Evolutionary conservation across 805 yeast genomes (phyloP).

Genomic region (Debaryomyces hansenii): DNA sequence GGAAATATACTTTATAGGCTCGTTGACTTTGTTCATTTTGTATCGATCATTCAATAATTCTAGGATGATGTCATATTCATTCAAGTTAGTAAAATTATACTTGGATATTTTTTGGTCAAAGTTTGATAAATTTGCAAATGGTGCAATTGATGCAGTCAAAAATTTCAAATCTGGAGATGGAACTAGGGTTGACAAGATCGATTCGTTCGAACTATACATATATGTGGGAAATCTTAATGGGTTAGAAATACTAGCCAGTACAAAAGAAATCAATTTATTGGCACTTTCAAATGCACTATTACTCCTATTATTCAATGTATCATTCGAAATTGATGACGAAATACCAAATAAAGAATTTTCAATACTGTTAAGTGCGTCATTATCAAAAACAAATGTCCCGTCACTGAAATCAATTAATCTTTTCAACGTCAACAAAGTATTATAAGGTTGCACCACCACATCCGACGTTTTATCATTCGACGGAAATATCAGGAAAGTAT

Average conservation of each 20-base stretch:
- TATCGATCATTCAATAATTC: slow-evolving; percentile 78
- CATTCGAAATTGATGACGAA: slow-evolving; percentile 6
- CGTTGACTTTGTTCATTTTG: slow-evolving; percentile 59
- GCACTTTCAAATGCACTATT: slow-evolving; percentile 74
- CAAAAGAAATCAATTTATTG: slow-evolving; percentile 82
- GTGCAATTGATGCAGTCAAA: slow-evolving; percentile 40
- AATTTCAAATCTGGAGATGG: slow-evolving; percentile 77
- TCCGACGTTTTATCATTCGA: slow-evolving; percentile 76
- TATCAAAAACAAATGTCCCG: slow-evolving; percentile 86
- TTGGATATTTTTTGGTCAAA: slow-evolving; percentile 30
- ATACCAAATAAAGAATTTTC: slow-evolving; percentile 49
- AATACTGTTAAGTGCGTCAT: slow-evolving; percentile 74
- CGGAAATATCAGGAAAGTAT: slow-evolving; percentile 88
- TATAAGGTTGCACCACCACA: slow-evolving; percentile 98
- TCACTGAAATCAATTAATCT: slow-evolving; percentile 84
- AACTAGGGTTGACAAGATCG: slow-evolving; percentile 75
- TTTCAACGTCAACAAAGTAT: slow-evolving; percentile 77
- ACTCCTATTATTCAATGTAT: slow-evolving; percentile 34
- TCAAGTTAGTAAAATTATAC: slow-evolving; percentile 54
- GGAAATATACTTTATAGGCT: slow-evolving; percentile 56
- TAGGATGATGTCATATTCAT: slow-evolving; percentile 82
- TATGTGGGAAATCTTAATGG: slow-evolving; percentile 90
- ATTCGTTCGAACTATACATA: slow-evolving; percentile 81
- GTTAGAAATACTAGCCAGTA: slow-evolving; percentile 80
- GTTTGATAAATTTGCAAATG: slow-evolving; percentile 43